Conservation (phyloP, 2,329 filamentous ascomycete genomes). For the Dactylellina haptotyla region DNA sequence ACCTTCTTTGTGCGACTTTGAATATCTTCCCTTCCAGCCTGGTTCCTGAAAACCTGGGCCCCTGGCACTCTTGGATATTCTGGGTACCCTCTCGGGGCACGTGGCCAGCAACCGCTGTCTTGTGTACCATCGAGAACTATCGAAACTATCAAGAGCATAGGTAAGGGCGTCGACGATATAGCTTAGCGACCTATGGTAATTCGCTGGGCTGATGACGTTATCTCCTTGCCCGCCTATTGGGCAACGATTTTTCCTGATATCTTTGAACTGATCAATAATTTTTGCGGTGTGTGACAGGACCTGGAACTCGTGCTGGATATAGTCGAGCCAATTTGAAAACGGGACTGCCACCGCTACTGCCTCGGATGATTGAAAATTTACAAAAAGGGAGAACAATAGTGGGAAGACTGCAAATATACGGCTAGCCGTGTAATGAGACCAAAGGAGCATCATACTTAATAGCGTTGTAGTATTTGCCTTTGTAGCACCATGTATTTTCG, state of each 20-base stretch:
- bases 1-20: background rate
- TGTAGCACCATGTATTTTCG: no score
- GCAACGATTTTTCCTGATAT: background rate
- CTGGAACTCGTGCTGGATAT: background rate
- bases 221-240: conserved; percentile 12
- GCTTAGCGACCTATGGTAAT: conserved; percentile 2
- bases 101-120: background rate
- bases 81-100: conserved; percentile 3
- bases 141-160: background rate
- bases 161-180: background rate
- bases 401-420: no score
- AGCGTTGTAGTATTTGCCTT: no score
- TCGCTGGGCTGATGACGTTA: background rate
- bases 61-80: background rate
- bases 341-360: background rate
- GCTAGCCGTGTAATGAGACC: no score
- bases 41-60: background rate
- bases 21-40: background rate
- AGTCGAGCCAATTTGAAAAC: background rate
- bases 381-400: no score
- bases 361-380: no score
- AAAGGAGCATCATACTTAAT: no score
- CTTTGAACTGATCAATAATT: background rate
- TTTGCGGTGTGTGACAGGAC: background rate
- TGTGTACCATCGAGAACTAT: conserved; percentile 1